Base-by-base conservation (phyloP, 768 basidiomycete genomes). In the Kwoniella shandongensis region DNA sequence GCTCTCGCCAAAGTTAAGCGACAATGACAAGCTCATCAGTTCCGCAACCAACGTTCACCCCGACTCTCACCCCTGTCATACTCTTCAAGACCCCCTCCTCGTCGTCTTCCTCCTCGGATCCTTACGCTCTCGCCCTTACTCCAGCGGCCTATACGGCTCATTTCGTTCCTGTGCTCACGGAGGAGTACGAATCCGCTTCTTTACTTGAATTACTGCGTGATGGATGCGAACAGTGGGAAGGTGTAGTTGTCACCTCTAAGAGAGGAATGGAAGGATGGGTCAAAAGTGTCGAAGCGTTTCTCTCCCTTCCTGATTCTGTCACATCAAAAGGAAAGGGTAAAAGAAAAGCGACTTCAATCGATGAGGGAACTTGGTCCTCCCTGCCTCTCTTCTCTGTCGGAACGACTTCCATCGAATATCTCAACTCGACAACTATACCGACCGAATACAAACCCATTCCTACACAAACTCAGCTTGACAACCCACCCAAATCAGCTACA, bases 211-310 rank as follows among this genome's bases (percentile, higher is more conserved):
- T 51, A 30, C 4, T 59, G 23, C 50, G 39, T 22, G 39, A 4
- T 15, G 42, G 50, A 20, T 13, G 15, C 4, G 49, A 27, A n/a
- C 0, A 47, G 10, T 54, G 46, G 45, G 59, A 54, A 47, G 59
- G 59, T 3, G 45, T 54, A n/a, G 40, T 60, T 0, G 46, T 60
- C 10, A 60, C 52, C 17, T 49, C 46, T 27, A 26, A 40, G 26
- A 22, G 59, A 38, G 59, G 59, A 12, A 39, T 46, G 2, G 59
- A 60, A 44, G 59, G 59, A 13, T 60, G 59, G 59, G 32, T 54
- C 13, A 27, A 40, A 35, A 52, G 45, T 18, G 52, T 54, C n/a
- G 12, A 54, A 44, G 22, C 23, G 10, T 49, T 18, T 29, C 20
- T 29, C 13, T 15, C 20, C 22, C 20, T 13, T 11, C 15, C 47